Evolutionary conservation across 208 protist genomes (phyloP).

Genomic region (Wallacemonas sp.): DNA sequence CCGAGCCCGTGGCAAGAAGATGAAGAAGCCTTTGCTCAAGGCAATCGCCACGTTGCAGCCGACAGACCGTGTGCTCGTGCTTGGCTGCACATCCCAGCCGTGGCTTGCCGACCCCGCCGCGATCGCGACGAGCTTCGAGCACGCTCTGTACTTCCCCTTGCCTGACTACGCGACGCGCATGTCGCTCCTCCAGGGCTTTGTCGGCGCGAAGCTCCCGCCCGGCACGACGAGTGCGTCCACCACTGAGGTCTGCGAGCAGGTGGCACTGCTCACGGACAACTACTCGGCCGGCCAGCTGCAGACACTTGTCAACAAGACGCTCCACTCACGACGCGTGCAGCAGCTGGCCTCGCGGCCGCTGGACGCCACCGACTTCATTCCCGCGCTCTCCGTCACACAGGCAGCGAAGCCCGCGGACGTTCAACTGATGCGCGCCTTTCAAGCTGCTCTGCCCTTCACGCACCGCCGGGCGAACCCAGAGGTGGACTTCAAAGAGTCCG

Average conservation of each 20-base stretch:
- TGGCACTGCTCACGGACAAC: conserved; percentile 77
- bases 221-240: conserved; percentile 13
- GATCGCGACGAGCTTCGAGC: conserved; percentile 63
- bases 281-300: conserved; percentile 65
- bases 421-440: conserved; percentile 64
- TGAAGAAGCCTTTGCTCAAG: conserved; percentile 91
- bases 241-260: conserved; percentile 41
- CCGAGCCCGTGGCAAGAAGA: conserved; percentile 70
- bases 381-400: conserved; percentile 45
- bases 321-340: conserved; percentile 69
- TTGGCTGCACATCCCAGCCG: conserved; percentile 69
- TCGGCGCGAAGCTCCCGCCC: conserved; percentile 15
- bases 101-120: conserved; percentile 67
- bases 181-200: conserved; percentile 61
- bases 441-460: conserved; percentile 52
- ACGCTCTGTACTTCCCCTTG: conserved; percentile 69
- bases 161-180: conserved; percentile 90
- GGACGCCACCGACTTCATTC: conserved; percentile 71
- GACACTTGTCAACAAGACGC: conserved; percentile 51
- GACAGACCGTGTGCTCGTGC: conserved; percentile 90
- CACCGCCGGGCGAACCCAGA: conserved; percentile 64
- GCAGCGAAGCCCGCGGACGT: conserved; percentile 54
- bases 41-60: conserved; percentile 71
- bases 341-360: conserved; percentile 69
- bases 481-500: conserved; percentile 68